Base-by-base conservation (phyloP, 139 green algal species). In the Chlorella sorokiniana region DNA sequence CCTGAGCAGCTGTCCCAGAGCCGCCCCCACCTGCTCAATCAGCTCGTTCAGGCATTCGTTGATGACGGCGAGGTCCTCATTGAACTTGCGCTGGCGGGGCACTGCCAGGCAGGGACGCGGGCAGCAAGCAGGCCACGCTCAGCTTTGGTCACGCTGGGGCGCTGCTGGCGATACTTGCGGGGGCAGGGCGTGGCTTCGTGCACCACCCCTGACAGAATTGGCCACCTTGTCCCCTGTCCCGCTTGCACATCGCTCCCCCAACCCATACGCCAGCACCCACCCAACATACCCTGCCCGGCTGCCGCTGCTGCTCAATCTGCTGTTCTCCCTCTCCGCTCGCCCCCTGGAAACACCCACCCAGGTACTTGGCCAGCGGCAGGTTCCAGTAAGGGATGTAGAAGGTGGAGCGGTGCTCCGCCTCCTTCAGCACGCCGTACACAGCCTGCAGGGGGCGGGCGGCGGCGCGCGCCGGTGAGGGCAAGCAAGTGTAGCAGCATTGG, bases 361-460 rank as follows among this genome's bases (percentile, higher is more conserved):
- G 42, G 42, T 87, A 88, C 42, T 85, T 81, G 16, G 88, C 70
- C 8, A 91, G 69, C 18, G 89, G 86, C 37, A 93, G 73, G 79
- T 99, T 95, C 96, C 96, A 99, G 90, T 99, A 99, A 37, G 97
- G 97, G 65, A 99, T 94, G 90, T 99, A 99, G 85, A 98, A 99
- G 10, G 97, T 99, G 76, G 92, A 96, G 14, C 97, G 89, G 89
- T 99, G 97, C 94, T 99, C 97, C 5, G 95, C 95, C 90, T 99
- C 96, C 65, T 98, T 97, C 38, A 99, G 87, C 61, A 98, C 94
- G 38, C 94, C 94, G 78, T 99, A 99, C 77, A 99, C 97, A 10
- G 96, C 95, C 91, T 97, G 88, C 54, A 85, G 6, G 40, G 23
- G 27, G 18, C 41, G 42, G 52, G 42, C 25, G 35, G 41, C 25